Base-by-base conservation (phyloP, 306 rosid species). In the Rosa persica region DNA sequence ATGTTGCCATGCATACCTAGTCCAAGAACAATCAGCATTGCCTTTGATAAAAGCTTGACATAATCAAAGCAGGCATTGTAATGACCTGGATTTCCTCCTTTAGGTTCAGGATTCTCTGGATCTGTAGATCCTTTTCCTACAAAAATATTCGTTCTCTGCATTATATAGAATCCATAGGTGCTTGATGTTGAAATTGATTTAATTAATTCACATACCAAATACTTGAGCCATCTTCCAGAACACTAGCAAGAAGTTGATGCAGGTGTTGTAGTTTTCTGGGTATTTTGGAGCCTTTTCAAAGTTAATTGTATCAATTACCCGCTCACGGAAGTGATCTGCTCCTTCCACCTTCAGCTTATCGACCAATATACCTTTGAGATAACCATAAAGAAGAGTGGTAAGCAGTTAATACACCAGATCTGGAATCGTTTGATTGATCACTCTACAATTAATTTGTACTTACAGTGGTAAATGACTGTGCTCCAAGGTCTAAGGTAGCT, bases 381-480 rank as follows among this genome's bases (percentile, higher is more conserved):
- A 2, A 34, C 23, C 36, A 16, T 15, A 6, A 3, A 65, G 46
- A 65, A 2, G 22, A 34, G 3, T 25, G 17, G 27, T 27, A 60
- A 10, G 38, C 66, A 25, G 17, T 60, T 23, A 57, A n/a, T 6
- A 51, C 57, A 16, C 8, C 58, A 54, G 15, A 58, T 1, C 12
- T 58, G 2, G 7, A 23, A 23, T 58, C 34, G 17, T 55, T 51
- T 55, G 27, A 55, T 6, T 12, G 12, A 5, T 27, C 40, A 13
- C 7, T 30, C 42, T 13, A 25, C 0, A 16, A 11, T 34, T 17
- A 12, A 36, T 2, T 5, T 12, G 10, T 25, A 76, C 86, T 74
- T 76, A 83, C 92, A 70, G 27, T 67, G 16, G 74, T 90, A 90
- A 81, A 87, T 58, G 68, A 83, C 11, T 6, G 1, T 62, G 47